Base-by-base conservation (phyloP, 1,139 yeast species). In the Pichia sp. region DNA sequence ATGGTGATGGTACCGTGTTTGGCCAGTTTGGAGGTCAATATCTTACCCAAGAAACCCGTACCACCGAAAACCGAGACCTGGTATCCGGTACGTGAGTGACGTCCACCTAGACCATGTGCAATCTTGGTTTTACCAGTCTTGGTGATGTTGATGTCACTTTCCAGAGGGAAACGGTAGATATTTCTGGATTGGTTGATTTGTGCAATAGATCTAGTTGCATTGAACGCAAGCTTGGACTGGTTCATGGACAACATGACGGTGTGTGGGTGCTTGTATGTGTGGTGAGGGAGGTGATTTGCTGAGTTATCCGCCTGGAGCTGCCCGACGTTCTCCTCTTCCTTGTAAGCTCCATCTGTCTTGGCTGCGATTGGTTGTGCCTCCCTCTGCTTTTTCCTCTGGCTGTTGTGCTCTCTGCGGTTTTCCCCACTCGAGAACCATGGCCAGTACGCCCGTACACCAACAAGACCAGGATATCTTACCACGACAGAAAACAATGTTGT, bases 11-110 rank as follows among this genome's bases (percentile, higher is more conserved):
- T 89, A 61, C 96, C 96, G 68, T 87, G 92, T 67, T 84, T 78
- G 59, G 92, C 95, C 64, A 89, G 75, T 66, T 85, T 87, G 46
- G 93, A 75, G 15, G 82, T 79, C 60, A 89, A 71, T 63, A 86
- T 81, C 54, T 90, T 81, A 43, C 96, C 96, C 58, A 89, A 74
- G 70, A 85, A 84, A 1, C 96, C 96, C 52, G 83, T 73, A 40
- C 88, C 90, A 11, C 96, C 96, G 66, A 89, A 89, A 3, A 89
- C 93, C 5, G 96, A 88, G 32, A 93, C 96, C 6, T 93, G 87
- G 73, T 84, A 87, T 2, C 96, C 96, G n/a, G 93, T 85, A 75
- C 95, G 80, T 43, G 96, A 88, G 8, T 95, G 86, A 60, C 90
- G 79, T 45, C 96, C 96, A 47, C 95, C 95, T 51, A 82, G 73